Percentiles rank a stretch among this genome's conserved stretches.
Evolutionary conservation across 192 early-diverging fungal genomes (phyloP).

Genomic region (Coemansia sp.): DNA sequence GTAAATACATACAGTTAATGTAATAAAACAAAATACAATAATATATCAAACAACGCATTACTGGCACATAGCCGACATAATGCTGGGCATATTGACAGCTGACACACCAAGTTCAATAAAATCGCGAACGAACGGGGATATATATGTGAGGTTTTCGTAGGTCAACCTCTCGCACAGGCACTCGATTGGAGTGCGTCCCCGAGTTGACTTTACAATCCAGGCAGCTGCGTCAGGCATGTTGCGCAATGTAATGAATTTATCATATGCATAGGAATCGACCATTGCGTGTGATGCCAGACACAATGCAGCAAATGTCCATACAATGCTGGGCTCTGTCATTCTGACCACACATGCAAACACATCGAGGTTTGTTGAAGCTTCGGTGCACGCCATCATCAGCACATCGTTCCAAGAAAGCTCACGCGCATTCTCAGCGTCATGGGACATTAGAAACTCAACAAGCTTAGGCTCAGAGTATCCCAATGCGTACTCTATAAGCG

Average conservation of each 20-base stretch:
- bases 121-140: slow-evolving; percentile 37
- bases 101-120: slow-evolving; percentile 35
- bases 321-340: slow-evolving; percentile 33
- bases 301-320: slow-evolving; percentile 39
- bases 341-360: slow-evolving; percentile 22
- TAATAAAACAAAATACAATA: background rate
- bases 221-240: slow-evolving; percentile 12
- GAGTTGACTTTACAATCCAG: slow-evolving; percentile 24
- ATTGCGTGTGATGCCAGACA: slow-evolving; percentile 39
- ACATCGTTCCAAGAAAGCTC: slow-evolving; percentile 36
- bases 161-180: slow-evolving; percentile 34
- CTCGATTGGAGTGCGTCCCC: slow-evolving; percentile 41
- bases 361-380: slow-evolving; percentile 19
- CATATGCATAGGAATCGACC: slow-evolving; percentile 22
- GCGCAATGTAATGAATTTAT: slow-evolving; percentile 33
- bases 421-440: slow-evolving; percentile 8
- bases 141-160: slow-evolving; percentile 28
- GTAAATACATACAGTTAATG: too few species aligned
- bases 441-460: slow-evolving; percentile 26
- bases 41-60: background rate
- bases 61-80: slow-evolving; percentile 22
- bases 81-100: slow-evolving; percentile 27
- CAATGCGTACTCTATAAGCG: slow-evolving; percentile 36
- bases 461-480: slow-evolving; percentile 16
- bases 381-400: slow-evolving; percentile 39